Evolutionary conservation across 2,329 filamentous ascomycete genomes (phyloP).

Genomic region (Metarhizium anisopliae): DNA sequence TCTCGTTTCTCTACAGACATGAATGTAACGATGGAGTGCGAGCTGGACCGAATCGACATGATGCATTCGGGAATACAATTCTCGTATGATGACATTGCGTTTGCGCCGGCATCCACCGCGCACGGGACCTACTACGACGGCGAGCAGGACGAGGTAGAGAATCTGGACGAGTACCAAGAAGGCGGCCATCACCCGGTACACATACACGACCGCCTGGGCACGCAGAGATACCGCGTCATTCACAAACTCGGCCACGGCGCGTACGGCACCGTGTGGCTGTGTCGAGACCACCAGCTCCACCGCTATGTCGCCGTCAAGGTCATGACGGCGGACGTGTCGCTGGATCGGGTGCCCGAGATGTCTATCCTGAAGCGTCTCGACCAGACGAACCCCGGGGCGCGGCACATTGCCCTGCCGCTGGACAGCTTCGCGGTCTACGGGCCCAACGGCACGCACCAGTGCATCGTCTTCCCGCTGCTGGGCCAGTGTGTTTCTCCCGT

Average conservation of each 20-base stretch:
- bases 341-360: conserved; percentile 1
- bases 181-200: conserved; percentile 34
- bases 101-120: not conserved
- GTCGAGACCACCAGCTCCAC: conserved; percentile 18
- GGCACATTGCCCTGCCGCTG: conserved; percentile 11
- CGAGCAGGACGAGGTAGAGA: conserved; percentile 8
- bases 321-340: conserved; percentile 14
- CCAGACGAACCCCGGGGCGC: not conserved
- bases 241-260: conserved; percentile 35
- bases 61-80: not conserved
- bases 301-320: conserved; percentile 24
- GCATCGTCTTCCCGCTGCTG: conserved; percentile 17
- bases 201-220: conserved; percentile 27
- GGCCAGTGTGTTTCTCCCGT: conserved; percentile 11
- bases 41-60: not conserved
- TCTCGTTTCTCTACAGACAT: too few relatives aligned
- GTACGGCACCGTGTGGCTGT: conserved; percentile 36
- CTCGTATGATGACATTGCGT: conserved; percentile 2
- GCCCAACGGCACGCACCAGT: conserved; percentile 19
- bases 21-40: not conserved
- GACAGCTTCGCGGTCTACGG: conserved; percentile 14
- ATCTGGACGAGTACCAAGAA: conserved; percentile 19
- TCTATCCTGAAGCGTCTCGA: conserved; percentile 3
- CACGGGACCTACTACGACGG: conserved; percentile 6
- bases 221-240: conserved; percentile 30